Conservation (phyloP, 1,284 basidiomycete species). For the Sporisorium reilianum region DNA sequence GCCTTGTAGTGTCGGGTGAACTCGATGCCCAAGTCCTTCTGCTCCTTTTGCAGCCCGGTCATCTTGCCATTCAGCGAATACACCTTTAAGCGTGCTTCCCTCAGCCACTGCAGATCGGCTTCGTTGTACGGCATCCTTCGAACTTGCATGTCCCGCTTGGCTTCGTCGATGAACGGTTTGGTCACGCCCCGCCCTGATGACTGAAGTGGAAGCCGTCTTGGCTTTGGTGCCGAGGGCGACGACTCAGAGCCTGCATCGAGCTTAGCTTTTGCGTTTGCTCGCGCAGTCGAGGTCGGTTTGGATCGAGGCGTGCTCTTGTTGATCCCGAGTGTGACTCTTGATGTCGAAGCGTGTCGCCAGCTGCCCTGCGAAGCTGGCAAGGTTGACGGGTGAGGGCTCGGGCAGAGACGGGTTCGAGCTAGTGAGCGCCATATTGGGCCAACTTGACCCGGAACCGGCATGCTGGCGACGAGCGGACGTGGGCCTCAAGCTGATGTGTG, state of each 20-base stretch:
- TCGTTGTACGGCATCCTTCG: constrained; percentile 28
- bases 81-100: constrained; percentile 7
- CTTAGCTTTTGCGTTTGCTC: not conserved
- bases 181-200: constrained; percentile 18
- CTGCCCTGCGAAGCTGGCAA: not conserved
- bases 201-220: constrained; percentile 7
- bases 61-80: constrained; percentile 14
- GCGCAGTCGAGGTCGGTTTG: not conserved
- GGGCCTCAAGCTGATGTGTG: not conserved
- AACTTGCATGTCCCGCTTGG: constrained; percentile 30
- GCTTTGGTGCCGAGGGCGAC: constrained; percentile 3
- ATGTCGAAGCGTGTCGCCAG: constrained; percentile 30
- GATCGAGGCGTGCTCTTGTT: constrained; percentile 10
- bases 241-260: not conserved
- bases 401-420: not conserved
- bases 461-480: not conserved
- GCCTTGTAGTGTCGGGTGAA: constrained; percentile 6
- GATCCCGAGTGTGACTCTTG: constrained; percentile 16
- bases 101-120: constrained; percentile 30
- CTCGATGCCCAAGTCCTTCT: constrained; percentile 14
- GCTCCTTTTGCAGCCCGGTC: constrained; percentile 21
- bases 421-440: constrained; percentile 19
- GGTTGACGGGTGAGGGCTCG: not conserved
- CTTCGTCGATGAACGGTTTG: constrained; percentile 33
- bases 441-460: constrained; percentile 4